Conservation (phyloP, 208 protist genomes). For the Willaertia magna region DNA sequence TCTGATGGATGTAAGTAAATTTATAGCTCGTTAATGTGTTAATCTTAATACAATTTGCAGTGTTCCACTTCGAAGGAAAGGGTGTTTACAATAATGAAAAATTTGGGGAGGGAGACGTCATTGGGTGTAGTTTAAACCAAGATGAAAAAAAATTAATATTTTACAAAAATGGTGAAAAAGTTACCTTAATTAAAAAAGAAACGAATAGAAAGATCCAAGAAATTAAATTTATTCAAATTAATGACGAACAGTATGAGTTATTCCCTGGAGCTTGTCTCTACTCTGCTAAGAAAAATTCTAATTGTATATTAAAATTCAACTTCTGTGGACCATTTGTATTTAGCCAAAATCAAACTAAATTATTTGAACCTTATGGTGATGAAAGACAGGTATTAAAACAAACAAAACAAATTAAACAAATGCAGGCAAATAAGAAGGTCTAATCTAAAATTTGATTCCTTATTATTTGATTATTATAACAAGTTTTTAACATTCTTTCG, state of each 20-base stretch:
- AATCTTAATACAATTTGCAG: background rate
- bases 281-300: background rate
- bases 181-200: background rate
- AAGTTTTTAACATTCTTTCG: background rate
- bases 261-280: background rate
- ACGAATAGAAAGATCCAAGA: background rate
- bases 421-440: background rate
- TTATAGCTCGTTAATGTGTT: no score
- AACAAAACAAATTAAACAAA: background rate
- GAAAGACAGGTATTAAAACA: background rate
- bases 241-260: background rate
- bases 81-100: background rate
- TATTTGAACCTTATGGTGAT: background rate
- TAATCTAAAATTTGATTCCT: background rate
- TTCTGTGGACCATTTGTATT: background rate
- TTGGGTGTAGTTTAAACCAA: background rate
- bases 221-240: background rate
- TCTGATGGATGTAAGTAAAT: background rate
- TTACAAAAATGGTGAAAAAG: constrained; percentile 2
- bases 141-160: background rate
- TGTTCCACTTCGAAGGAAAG: background rate
- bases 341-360: background rate
- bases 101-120: background rate
- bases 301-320: background rate
- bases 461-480: background rate